Evolutionary conservation across 2,329 filamentous ascomycete species (phyloP).

Genomic region (Aspergillus ustus): DNA sequence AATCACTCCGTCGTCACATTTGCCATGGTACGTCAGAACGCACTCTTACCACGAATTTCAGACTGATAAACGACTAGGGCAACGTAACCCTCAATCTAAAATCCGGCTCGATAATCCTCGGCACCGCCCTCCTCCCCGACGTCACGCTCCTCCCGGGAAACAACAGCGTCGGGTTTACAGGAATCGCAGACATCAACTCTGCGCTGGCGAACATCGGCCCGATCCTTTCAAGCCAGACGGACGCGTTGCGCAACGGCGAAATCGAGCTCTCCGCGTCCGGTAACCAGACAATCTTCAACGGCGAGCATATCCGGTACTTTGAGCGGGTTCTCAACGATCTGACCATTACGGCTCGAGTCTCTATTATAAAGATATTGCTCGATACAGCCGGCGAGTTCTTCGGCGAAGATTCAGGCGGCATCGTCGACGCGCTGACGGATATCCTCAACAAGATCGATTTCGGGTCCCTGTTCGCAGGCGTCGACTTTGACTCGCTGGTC

Average conservation of each 20-base stretch:
- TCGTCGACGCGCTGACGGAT: neutral
- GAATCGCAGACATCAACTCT: slow-evolving; percentile 35
- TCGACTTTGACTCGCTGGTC: slow-evolving; percentile 3
- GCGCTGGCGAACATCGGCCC: slow-evolving; percentile 49
- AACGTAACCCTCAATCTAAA: slow-evolving; percentile 54
- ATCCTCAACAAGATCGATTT: slow-evolving; percentile 7
- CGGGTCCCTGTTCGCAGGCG: neutral
- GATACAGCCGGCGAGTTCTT: slow-evolving; percentile 5
- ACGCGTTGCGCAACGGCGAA: slow-evolving; percentile 45
- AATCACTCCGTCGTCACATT: slow-evolving; percentile 52
- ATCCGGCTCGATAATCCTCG: slow-evolving; percentile 47
- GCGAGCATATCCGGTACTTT: slow-evolving; percentile 50
- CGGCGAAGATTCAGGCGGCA: neutral
- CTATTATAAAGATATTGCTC: slow-evolving; percentile 30
- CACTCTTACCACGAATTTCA: neutral
- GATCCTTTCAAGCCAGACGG: slow-evolving; percentile 46
- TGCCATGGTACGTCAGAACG: slow-evolving; percentile 26
- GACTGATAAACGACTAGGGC: slow-evolving; percentile 31
- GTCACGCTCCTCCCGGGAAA: slow-evolving; percentile 50
- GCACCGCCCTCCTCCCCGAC: slow-evolving; percentile 46
- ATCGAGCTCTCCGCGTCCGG: slow-evolving; percentile 49
- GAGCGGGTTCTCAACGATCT: slow-evolving; percentile 51
- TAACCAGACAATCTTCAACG: slow-evolving; percentile 49
- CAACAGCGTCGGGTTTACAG: slow-evolving; percentile 39
- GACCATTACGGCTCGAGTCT: slow-evolving; percentile 40